Evolutionary conservation across 129 eudicot genomes (phyloP).

Genomic region (Flaveria bidentis): DNA sequence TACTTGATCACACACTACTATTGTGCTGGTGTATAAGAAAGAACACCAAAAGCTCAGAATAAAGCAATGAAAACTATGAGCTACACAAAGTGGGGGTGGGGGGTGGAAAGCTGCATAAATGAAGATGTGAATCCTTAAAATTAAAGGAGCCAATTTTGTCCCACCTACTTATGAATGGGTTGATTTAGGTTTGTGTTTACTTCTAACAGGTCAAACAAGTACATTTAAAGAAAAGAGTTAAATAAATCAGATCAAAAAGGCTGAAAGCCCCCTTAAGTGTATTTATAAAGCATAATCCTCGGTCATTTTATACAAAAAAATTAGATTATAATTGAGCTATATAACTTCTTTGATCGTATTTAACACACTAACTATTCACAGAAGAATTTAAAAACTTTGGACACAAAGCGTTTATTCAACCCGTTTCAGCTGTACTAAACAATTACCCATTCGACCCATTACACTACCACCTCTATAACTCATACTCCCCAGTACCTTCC

Average conservation of each 20-base stretch:
- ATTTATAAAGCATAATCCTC: background rate
- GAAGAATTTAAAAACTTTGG: background rate
- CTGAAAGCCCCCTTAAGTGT: background rate
- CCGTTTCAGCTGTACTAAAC: background rate
- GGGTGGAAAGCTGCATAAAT: background rate
- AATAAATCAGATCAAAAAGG: background rate
- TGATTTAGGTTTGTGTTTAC: background rate
- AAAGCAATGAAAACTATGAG: slow-evolving; percentile 1
- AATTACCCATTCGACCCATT: background rate
- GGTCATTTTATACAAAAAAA: background rate
- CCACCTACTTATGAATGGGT: background rate
- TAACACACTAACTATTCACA: background rate
- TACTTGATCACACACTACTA: background rate
- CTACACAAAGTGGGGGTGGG: background rate
- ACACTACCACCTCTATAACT: background rate
- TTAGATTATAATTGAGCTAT: background rate
- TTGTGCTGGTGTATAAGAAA: background rate
- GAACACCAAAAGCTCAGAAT: background rate
- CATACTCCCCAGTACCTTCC: slow-evolving; percentile 52
- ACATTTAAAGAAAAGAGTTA: background rate
- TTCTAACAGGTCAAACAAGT: background rate
- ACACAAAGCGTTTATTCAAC: background rate
- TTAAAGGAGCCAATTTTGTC: background rate
- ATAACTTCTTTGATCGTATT: background rate
- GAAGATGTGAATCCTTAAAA: slow-evolving; percentile 8